Base-by-base conservation (phyloP, 2,329 filamentous ascomycete species). In the Cladosporium sp. region DNA sequence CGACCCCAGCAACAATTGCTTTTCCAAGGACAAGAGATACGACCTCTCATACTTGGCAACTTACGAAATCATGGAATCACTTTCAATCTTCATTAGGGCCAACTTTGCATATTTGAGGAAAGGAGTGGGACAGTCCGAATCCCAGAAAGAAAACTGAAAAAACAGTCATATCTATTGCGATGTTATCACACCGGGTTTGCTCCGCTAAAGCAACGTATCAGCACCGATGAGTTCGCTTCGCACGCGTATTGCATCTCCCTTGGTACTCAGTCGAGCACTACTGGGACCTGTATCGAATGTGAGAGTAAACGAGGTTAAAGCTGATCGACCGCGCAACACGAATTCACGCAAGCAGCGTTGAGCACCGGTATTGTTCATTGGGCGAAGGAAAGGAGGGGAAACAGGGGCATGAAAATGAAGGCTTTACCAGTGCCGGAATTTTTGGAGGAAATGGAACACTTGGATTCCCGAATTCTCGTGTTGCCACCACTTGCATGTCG, bases 251-350 rank as follows among this genome's bases (percentile, higher is more conserved):
- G 3, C 25, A 20, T 5, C 4, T 20, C 1, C 3, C 17, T 11
- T 37, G n/a, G n/a, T 14, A 3, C 28, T 17, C 17, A 36, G 5
- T 36, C 17, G 14, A 25, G 22, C 8, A 42, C 12, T 30, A 30
- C 40, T 20, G 25, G 37, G 36, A 34, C 36, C 2, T 11, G 30
- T 9, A 34, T 11, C 11, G 8, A 34, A 34, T 22, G 55, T 40
- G 34, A 55, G 43, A 60, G 57, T 49, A 64, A 68, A 47, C 66
- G 71, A 73, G 71, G 70, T 73, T 73, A 66, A 73, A 72, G 68
- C 59, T 69, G 66, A 64, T 63, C 63, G 8, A 62, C 51, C 58
- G 61, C 45, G 57, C 25, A 25, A 58, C 51, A 62, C 58, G 61
- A 43, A 30, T 19, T 14, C 9, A 55, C n/a, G 22, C 22, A 39